Evolutionary conservation across 1,284 basidiomycete genomes (phyloP), one percentile per base, ranked within the genome.

Genomic region (Sporisorium reilianum): DNA sequence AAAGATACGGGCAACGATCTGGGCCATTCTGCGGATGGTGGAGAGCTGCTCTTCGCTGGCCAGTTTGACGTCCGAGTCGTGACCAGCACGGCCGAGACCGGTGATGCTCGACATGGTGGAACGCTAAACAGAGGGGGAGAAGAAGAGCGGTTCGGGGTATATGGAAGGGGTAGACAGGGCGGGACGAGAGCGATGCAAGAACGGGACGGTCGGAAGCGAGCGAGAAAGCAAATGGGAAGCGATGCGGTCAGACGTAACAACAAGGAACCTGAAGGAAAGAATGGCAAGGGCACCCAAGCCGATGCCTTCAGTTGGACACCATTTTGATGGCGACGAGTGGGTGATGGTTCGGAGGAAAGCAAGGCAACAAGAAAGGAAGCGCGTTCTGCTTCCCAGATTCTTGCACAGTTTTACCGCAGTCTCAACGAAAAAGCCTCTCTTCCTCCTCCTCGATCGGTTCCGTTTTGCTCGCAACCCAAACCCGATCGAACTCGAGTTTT

Each of bases 1-100:
- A 86, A 99, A 98, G 36, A 93, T 90, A 79, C 96, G 90, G 32
- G 91, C 90, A 81, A 97, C 93, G 87, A 93, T 91, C 85, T 97
- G 94, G 67, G 96, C 92, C 76, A 99, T 90, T 22, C 75, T 63
- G 14, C 80, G 68, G 41, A 83, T 78, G 46, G 75, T 71, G 2
- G 62, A 70, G 44, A 83, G 75, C 63, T 83, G 78, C 50, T 77
- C 77, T 22, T 74, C 62, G 45, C 70, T 78, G 3, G 81, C 81
- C 2, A 74, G 77, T 38, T 65, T 71, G 57, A 75, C 51, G 5
- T 75, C 66, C 53, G 46, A 30, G 23, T 69, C 69, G 34, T 68
- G 74, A 22, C 56, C 64, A 42, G 55, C 64, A 45, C 67, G 63
- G 32, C 67, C 67, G 49, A 70, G 38, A 16, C 45, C 40, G 28